Conservation (phyloP, 352 stramenopile species). For the Phytophthora lateralis region DNA sequence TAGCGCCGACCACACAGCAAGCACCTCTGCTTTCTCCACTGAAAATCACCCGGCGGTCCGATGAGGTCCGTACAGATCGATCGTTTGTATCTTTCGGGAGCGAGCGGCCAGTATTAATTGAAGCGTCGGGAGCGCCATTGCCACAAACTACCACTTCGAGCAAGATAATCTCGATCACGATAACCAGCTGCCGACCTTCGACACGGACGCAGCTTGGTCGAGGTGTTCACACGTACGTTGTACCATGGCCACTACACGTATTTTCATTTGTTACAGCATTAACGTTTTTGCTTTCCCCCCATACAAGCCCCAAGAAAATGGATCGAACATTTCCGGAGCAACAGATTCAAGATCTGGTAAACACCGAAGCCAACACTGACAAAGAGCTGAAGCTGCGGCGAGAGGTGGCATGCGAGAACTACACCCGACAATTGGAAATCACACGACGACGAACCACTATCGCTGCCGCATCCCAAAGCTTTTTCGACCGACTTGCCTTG, state of each 20-base stretch:
- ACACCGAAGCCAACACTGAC: conserved; percentile 8
- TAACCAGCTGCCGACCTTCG: conserved; percentile 3
- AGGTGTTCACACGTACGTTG: conserved; percentile 5
- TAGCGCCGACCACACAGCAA: conserved; percentile 9
- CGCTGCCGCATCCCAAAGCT: conserved; percentile 37
- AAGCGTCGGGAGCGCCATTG: neutral
- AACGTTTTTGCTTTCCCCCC: conserved; percentile 1
- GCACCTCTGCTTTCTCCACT: conserved; percentile 39
- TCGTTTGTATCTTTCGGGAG: conserved; percentile 1
- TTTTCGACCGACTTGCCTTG: conserved; percentile 51
- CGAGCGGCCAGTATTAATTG: neutral
- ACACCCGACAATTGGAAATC: conserved; percentile 36
- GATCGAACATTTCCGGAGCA: neutral
- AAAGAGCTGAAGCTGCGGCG: conserved; percentile 11
- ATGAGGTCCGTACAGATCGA: neutral
- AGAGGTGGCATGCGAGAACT: conserved; percentile 18
- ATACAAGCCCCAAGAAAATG: conserved; percentile 5
- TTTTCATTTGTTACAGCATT: neutral
- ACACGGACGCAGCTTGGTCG: conserved; percentile 7
- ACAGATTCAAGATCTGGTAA: conserved; percentile 26
- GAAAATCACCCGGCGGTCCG: conserved; percentile 20
- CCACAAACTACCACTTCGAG: neutral
- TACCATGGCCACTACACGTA: neutral
- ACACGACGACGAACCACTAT: conserved; percentile 34
- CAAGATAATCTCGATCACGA: conserved; percentile 5